Evolutionary conservation across 192 early-diverging fungal species (phyloP).

Genomic region (Umbelopsis isabellina): DNA sequence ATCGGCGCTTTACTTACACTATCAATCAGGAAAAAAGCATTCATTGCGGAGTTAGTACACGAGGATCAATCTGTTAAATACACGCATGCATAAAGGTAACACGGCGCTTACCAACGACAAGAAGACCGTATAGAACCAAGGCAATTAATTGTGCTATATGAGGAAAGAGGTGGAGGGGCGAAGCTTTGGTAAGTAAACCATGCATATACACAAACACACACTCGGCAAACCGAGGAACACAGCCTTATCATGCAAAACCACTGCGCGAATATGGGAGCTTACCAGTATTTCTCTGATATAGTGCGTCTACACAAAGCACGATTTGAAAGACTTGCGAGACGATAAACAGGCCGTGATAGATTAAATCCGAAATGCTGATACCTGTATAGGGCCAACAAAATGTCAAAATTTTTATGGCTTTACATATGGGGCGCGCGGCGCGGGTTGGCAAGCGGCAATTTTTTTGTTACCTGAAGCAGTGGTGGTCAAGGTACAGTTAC

Average conservation of each 20-base stretch:
- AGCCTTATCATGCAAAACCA: not conserved
- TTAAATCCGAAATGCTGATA: slow-evolving; percentile 44
- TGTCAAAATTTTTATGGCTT: not conserved
- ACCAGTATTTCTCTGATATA: slow-evolving; percentile 43
- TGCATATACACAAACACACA: not conserved
- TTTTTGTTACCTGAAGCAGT: slow-evolving; percentile 24
- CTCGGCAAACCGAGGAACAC: not conserved
- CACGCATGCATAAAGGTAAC: not conserved
- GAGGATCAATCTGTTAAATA: not conserved
- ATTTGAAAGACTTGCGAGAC: slow-evolving; percentile 45
- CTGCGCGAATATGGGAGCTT: not conserved
- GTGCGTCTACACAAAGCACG: slow-evolving; percentile 38
- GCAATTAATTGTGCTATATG: slow-evolving; percentile 36
- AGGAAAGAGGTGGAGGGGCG: not conserved
- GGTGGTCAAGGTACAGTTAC: slow-evolving; percentile 27
- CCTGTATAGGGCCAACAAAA: slow-evolving; percentile 21
- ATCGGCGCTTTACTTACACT: slow-evolving; percentile 17
- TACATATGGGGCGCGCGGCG: too few species aligned
- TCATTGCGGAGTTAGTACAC: not conserved
- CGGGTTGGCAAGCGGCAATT: too few species aligned
- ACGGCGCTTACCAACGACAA: slow-evolving; percentile 37
- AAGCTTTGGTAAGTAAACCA: not conserved
- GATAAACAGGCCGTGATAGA: slow-evolving; percentile 45
- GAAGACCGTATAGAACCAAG: slow-evolving; percentile 35
- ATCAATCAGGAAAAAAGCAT: not conserved